Evolutionary conservation across 2,329 filamentous ascomycete species (phyloP).

Genomic region (Trichoderma harzianum): DNA sequence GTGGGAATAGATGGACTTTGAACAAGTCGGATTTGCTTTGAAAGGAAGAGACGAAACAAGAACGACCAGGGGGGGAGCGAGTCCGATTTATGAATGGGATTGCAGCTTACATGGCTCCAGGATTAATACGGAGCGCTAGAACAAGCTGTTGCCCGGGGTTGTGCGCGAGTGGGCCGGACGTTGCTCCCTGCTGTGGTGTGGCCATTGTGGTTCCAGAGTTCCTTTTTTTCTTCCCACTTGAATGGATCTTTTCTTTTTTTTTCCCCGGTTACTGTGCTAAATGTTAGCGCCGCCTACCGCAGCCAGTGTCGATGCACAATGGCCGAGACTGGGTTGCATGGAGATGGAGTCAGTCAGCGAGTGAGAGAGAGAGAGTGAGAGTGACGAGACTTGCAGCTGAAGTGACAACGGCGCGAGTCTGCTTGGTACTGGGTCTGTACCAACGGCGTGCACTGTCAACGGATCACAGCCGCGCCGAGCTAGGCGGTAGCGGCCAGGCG

Average conservation of each 20-base stretch:
- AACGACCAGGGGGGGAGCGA: conserved; percentile 3
- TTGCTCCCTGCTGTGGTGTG: background rate
- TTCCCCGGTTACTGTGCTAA: background rate
- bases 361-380: background rate
- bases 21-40: conserved; percentile 4
- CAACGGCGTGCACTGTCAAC: background rate
- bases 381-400: background rate
- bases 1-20: conserved; percentile 16
- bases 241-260: background rate
- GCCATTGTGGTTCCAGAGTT: background rate
- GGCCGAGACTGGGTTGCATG: background rate
- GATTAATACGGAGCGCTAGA: conserved; percentile 18
- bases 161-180: background rate
- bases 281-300: background rate
- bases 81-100: conserved; percentile 6
- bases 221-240: background rate
- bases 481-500: background rate
- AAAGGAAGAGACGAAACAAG: background rate
- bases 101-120: conserved; percentile 3
- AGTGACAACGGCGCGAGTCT: background rate
- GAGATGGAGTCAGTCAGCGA: background rate
- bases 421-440: background rate
- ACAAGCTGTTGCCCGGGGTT: conserved; percentile 2
- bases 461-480: conserved; percentile 15
- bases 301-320: background rate